Evolutionary conservation across 345 rosid species (phyloP).

Genomic region (Clarkia xantiana): DNA sequence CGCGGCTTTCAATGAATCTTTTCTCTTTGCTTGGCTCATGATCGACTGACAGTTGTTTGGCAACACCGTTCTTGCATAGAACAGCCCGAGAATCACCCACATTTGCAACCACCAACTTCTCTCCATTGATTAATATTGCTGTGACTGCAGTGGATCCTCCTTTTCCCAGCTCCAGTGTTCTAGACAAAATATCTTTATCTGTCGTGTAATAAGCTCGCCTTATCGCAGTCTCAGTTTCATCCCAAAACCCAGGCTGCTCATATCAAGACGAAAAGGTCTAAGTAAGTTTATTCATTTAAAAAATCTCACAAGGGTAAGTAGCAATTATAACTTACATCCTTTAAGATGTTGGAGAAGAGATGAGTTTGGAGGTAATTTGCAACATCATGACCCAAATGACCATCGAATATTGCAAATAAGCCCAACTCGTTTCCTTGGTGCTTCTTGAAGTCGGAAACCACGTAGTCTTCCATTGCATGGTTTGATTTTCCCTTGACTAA

Average conservation of each 20-base stretch:
- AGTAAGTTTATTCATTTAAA: neutral
- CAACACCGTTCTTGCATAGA: slow-evolving; percentile 43
- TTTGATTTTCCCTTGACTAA: slow-evolving; percentile 64
- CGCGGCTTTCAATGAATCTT: slow-evolving; percentile 44
- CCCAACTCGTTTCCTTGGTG: slow-evolving; percentile 45
- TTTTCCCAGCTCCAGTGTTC: slow-evolving; percentile 43
- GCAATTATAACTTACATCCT: slow-evolving; percentile 31
- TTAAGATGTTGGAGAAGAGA: slow-evolving; percentile 58
- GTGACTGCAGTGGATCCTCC: slow-evolving; percentile 95
- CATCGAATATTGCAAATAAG: slow-evolving; percentile 76
- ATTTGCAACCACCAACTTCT: slow-evolving; percentile 62
- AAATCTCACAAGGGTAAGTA: slow-evolving; percentile 2
- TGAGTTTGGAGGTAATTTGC: slow-evolving; percentile 58
- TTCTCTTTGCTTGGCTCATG: slow-evolving; percentile 81
- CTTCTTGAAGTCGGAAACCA: slow-evolving; percentile 46
- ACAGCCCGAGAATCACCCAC: slow-evolving; percentile 95
- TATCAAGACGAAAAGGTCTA: slow-evolving; percentile 1
- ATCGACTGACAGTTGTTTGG: slow-evolving; percentile 60
- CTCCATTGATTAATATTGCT: slow-evolving; percentile 61
- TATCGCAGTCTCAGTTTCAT: slow-evolving; percentile 43
- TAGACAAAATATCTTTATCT: slow-evolving; percentile 47
- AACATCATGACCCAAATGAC: slow-evolving; percentile 77
- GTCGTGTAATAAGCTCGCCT: slow-evolving; percentile 55
- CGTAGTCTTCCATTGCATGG: slow-evolving; percentile 76
- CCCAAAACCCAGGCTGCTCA: slow-evolving; percentile 67